Evolutionary conservation across 2,329 filamentous ascomycete genomes (phyloP).

Genomic region (Neonectria punicea): DNA sequence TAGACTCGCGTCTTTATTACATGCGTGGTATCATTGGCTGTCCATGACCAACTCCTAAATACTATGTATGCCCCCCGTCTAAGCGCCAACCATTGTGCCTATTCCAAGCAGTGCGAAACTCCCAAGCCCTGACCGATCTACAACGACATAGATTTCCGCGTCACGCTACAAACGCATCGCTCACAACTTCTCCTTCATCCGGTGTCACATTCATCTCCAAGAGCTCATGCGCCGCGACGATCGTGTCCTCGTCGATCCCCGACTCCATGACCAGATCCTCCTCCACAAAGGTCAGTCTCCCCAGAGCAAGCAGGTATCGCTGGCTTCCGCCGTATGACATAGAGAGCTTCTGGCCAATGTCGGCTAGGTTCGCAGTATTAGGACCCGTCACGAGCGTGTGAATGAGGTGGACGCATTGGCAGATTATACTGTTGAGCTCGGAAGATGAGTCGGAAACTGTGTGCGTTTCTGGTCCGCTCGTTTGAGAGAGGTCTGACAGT

Average conservation of each 20-base stretch:
- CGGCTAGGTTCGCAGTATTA: slow-evolving; percentile 56
- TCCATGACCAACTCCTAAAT: slow-evolving; percentile 1
- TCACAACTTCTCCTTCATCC: slow-evolving; percentile 66
- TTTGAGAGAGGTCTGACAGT: slow-evolving; percentile 40
- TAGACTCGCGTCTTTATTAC: not conserved
- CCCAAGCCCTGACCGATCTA: not conserved
- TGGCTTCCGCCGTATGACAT: slow-evolving; percentile 78
- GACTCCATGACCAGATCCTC: slow-evolving; percentile 82
- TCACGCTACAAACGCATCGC: slow-evolving; percentile 54
- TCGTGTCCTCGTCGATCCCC: slow-evolving; percentile 80
- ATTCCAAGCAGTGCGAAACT: slow-evolving; percentile 5
- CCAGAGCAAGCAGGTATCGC: slow-evolving; percentile 83
- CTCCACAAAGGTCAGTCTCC: slow-evolving; percentile 83
- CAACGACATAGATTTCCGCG: not conserved
- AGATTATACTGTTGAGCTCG: slow-evolving; percentile 58
- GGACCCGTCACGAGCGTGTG: slow-evolving; percentile 64
- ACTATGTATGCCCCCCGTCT: slow-evolving; percentile 1
- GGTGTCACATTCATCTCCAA: slow-evolving; percentile 84
- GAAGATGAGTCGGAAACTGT: slow-evolving; percentile 33
- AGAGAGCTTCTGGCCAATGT: slow-evolving; percentile 78
- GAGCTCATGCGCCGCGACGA: slow-evolving; percentile 83
- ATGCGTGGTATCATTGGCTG: not conserved
- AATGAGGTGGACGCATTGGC: slow-evolving; percentile 60
- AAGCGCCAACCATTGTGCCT: slow-evolving; percentile 5
- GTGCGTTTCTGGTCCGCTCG: slow-evolving; percentile 1